A percentile compares a stretch with the other conserved stretches of the same genome.
phyloP scores from a whole-genome alignment of 23 red algal species.

The Porphyridium purpureum region DNA sequence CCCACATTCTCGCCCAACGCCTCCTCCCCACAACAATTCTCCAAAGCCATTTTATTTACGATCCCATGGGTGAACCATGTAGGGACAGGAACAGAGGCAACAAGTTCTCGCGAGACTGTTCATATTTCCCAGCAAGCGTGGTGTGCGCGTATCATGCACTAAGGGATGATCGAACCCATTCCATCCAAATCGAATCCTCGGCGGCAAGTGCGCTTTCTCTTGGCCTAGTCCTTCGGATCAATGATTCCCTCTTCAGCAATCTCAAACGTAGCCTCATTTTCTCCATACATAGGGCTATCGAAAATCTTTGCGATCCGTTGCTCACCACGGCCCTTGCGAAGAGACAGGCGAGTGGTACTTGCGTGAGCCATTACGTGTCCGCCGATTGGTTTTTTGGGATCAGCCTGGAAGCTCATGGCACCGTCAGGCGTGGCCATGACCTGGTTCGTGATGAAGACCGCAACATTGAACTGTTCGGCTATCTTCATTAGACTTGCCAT shows the following conservation, averaged over 20 bases:
- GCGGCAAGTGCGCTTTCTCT: neutral
- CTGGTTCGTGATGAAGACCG: conserved; percentile 91
- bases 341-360: conserved; percentile 62
- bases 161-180: no score
- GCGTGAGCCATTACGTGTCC: conserved; percentile 95
- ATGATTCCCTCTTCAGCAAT: conserved; percentile 56
- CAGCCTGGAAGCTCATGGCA: conserved; percentile 14
- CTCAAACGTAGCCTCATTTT: conserved; percentile 87
- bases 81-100: no score
- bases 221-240: conserved; percentile 52
- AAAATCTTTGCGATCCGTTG: conserved; percentile 92
- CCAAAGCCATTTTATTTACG: no score
- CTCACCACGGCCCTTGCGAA: conserved; percentile 86
- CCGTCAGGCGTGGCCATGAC: conserved; percentile 44
- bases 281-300: conserved; percentile 59
- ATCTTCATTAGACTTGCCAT: conserved; percentile 70
- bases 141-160: no score
- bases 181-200: no score
- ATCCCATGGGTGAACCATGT: no score
- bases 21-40: no score
- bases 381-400: conserved; percentile 33
- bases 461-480: conserved; percentile 88
- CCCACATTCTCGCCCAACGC: no score
- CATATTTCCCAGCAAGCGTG: no score
- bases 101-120: no score